Evolutionary conservation across 345 rosid species (phyloP), one percentile per base, ranked within the genome.

Genomic region (Camelina sativa): DNA sequence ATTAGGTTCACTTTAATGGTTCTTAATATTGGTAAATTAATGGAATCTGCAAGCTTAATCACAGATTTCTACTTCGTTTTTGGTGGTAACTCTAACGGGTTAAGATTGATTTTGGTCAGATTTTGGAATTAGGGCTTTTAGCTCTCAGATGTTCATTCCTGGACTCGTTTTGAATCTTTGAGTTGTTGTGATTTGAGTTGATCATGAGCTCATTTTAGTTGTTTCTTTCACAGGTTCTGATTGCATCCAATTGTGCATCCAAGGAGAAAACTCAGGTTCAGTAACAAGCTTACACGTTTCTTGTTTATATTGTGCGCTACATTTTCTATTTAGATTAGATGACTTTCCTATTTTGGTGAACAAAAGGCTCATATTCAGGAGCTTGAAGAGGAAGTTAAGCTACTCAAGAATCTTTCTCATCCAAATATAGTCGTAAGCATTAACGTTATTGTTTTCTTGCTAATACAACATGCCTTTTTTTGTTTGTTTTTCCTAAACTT

Each of bases 311-410:
- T 38, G 35, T 54, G n/a, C n/a, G 52, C n/a, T 68, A 15, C 35
- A 8, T 15, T 40, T n/a, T n/a, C n/a, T 28, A 19, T 13, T 8
- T 56, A 48, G 48, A 22, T 47, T 15, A 51, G 62, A 51, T 64
- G 28, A 28, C 5, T 34, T 58, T 58, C 25, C 11, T 59, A 35
- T 20, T 61, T 61, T 38, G 65, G 48, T 61, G 28, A 10, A 44
- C 40, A 79, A 44, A 74, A 91, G 96, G 88, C 88, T 60, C 92
- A 91, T 50, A 80, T 91, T 71, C 87, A 69, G 86, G 94, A 89
- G 81, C 91, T 93, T 46, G 97, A 91, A 76, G 97, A 93, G 72
- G 97, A 93, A 81, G 97, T 93, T 66, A 91, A 89, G 85, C 88
- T 93, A 67, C 86, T 93, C 34, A 86, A 87, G 88, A 87, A 89